These are phyloP conservation scores for Penicillium ucsense DNA, from an alignment of 495 filamentous ascomycete species.

Conservation along the genomic window DNA sequence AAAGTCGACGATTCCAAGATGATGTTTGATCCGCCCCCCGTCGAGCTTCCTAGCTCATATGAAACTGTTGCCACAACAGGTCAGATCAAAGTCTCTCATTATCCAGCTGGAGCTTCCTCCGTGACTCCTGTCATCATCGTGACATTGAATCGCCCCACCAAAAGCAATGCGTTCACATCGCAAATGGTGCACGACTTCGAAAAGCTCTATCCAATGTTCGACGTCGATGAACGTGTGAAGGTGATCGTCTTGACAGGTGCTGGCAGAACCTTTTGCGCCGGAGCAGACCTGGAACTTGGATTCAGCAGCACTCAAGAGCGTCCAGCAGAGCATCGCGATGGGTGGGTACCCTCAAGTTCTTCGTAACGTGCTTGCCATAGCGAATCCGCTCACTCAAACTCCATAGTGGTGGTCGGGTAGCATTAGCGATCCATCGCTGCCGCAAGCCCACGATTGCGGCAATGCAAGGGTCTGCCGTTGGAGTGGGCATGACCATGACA, in stretches of 20 bases:
- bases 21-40: slow-evolving; percentile 34
- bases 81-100: slow-evolving; percentile 45
- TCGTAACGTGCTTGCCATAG: too few relatives aligned
- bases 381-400: too few relatives aligned
- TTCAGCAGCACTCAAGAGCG: slow-evolving; percentile 29
- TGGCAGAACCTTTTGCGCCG: slow-evolving; percentile 55
- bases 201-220: slow-evolving; percentile 43
- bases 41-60: slow-evolving; percentile 29
- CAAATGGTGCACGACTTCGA: slow-evolving; percentile 47
- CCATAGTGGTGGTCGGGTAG: slow-evolving; percentile 30
- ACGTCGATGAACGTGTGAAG: slow-evolving; percentile 46
- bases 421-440: slow-evolving; percentile 51
- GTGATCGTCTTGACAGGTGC: slow-evolving; percentile 48
- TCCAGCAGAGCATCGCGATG: slow-evolving; percentile 35
- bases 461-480: slow-evolving; percentile 56
- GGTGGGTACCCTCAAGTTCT: slow-evolving; percentile 16
- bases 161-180: slow-evolving; percentile 54
- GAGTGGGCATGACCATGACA: slow-evolving; percentile 60
- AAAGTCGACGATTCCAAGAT: slow-evolving; percentile 21
- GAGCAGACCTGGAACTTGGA: slow-evolving; percentile 53
- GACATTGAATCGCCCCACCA: slow-evolving; percentile 46
- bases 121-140: slow-evolving; percentile 48
- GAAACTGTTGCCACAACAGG: slow-evolving; percentile 33
- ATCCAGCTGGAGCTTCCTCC: slow-evolving; percentile 35
- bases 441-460: slow-evolving; percentile 56